Evolutionary conservation across 2,329 filamentous ascomycete genomes (phyloP).

Genomic region (Sclerotinia trifoliorum): DNA sequence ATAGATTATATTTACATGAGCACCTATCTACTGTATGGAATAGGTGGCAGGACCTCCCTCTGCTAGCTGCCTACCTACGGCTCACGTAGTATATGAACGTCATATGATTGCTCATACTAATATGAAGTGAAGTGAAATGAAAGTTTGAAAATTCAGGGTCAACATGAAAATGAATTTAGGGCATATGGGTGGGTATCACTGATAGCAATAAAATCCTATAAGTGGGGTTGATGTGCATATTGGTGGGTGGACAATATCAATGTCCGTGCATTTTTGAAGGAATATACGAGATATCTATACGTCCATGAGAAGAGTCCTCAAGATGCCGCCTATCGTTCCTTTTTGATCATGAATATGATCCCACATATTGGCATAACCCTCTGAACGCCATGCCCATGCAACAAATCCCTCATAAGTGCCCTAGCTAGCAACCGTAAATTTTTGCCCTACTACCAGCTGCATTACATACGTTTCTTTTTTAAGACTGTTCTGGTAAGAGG

Average conservation of each 20-base stretch:
- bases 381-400: constrained; percentile 36
- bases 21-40: no score
- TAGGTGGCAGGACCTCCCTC: background rate
- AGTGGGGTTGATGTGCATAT: constrained; percentile 10
- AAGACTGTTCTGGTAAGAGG: constrained; percentile 50
- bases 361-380: constrained; percentile 28
- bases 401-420: constrained; percentile 23
- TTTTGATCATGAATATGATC: constrained; percentile 24
- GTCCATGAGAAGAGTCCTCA: background rate
- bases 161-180: background rate
- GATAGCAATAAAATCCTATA: constrained; percentile 4
- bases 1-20: no score
- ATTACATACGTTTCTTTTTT: constrained; percentile 22
- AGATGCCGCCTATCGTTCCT: constrained; percentile 20
- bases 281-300: constrained; percentile 18
- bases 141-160: background rate
- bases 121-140: constrained; percentile 4
- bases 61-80: background rate
- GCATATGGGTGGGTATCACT: constrained; percentile 7
- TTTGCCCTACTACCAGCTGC: constrained; percentile 3
- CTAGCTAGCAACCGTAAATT: constrained; percentile 5
- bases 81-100: no score
- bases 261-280: constrained; percentile 18
- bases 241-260: constrained; percentile 13
- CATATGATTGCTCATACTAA: background rate